Evolutionary conservation across 768 basidiomycete species (phyloP), one percentile per base, ranked within the genome.

Genomic region (Mycena pura): DNA sequence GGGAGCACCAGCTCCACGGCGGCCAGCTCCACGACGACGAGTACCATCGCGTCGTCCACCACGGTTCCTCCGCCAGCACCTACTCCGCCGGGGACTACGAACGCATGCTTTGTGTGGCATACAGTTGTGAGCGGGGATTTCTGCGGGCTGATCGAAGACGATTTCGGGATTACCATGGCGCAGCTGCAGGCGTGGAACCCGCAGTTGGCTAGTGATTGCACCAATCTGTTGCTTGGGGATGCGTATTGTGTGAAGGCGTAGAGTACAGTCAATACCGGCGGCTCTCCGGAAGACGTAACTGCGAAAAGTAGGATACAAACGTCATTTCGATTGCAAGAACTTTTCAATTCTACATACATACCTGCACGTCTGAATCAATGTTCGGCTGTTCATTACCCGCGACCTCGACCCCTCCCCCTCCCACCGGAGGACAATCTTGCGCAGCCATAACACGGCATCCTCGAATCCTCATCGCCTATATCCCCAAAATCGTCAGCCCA

Each of bases 61-160:
- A 10, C 41, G 4, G 13, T 24, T 21, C 15, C 32, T 3, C 43
- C 53, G 19, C 41, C 49, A 9, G 15, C 48, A 9, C 29, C 52
- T 11, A 45, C 41, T 24, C 50, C 50, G 1, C 50, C 50, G 2
- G 50, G 34, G n/a, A 15, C 8, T 2, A 6, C 34, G 6, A 40
- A 29, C 5, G 45, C 27, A 47, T 57, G 55, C 24, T 13, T 31
- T 1, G 8, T 7, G 10, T 6, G 39, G 3, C 41, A 61, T 29
- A 61, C 51, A 0, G 59, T 61, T n/a, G 59, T 41, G 3, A 47
- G 34, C 34, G 59, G 59, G 8, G 59, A 61, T 24, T 61, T 52
- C n/a, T 61, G 59, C 22, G 25, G 51, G 17, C 44, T 14, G 21
- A 48, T 61, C 10, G 59, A 61, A 15, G 24, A 14, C n/a, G 47